Conservation (phyloP, 2,329 filamentous ascomycete species). For the Diaporthe helianthi region DNA sequence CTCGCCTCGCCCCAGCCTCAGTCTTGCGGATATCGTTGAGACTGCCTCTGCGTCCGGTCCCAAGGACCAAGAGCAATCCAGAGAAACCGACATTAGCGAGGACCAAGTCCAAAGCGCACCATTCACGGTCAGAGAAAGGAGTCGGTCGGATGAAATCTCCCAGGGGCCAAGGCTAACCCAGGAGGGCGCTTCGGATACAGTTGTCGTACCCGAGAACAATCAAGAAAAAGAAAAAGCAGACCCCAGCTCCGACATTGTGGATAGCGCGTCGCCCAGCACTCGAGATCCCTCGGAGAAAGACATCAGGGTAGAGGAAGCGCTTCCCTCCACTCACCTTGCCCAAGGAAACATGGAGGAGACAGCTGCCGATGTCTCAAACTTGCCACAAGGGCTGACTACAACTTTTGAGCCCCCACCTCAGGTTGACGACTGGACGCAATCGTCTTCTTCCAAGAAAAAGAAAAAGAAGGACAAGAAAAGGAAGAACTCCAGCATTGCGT, state of each 20-base stretch:
- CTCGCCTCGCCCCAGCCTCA: not conserved
- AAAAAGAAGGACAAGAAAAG: constrained; percentile 47
- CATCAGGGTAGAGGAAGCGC: not conserved
- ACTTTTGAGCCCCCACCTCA: constrained; percentile 25
- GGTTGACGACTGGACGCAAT: constrained; percentile 37
- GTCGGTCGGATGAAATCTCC: not conserved
- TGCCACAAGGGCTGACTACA: not conserved
- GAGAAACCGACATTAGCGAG: not conserved
- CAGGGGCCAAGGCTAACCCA: not conserved
- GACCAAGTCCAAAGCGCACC: not conserved
- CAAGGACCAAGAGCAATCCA: constrained; percentile 5
- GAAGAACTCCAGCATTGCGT: constrained; percentile 37
- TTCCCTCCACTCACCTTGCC: not conserved
- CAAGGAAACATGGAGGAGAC: not conserved
- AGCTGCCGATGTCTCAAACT: not conserved
- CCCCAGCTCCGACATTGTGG: not conserved
- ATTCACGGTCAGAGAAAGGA: not conserved
- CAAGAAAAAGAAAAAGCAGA: not conserved
- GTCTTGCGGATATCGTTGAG: not conserved
- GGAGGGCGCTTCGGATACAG: not conserved
- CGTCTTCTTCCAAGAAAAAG: constrained; percentile 40
- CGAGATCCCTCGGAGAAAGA: not conserved
- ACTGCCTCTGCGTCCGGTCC: not conserved
- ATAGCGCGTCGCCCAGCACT: not conserved
- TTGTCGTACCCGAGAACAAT: not conserved